Base-by-base conservation (phyloP, 495 filamentous ascomycete species). In the Penicillium arizonense region DNA sequence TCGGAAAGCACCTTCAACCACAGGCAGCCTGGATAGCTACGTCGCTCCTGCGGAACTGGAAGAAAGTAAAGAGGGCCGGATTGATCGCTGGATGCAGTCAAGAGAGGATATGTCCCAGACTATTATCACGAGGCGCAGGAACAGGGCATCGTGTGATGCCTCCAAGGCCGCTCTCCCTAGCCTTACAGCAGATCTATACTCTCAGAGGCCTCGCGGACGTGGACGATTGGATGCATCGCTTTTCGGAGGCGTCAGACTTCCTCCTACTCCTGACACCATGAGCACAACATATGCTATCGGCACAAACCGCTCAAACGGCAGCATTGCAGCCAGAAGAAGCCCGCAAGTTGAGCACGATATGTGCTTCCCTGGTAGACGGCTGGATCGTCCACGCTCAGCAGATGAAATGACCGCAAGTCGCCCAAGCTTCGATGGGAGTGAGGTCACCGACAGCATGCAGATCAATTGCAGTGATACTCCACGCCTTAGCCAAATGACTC, bases 251-350 rank as follows among this genome's bases (percentile, higher is more conserved):
- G 35, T 65, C 2, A 61, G 61, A 18, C 61, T 77, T 5, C 74
- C 74, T 34, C 74, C 71, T 7, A 77, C 74, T 0, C 74, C 74
- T 3, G 74, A 77, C 24, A 77, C 74, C 2, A 76, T 77, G 74
- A 75, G 67, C 37, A 76, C 73, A 1, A 69, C 68, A 42, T 63
- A 69, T 47, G 66, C 59, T 32, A 54, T 45, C 5, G 62, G 58
- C 8, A 54, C 59, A 5, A 72, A 70, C 30, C 56, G 71, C 7
- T 77, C 74, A 5, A 64, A 70, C 34, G 62, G 65, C 18, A 76
- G 71, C 45, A 67, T 69, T 48, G 38, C 52, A 23, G 61, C 58
- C 3, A 63, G 59, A 12, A 68, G 60, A 30, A 63, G 64, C 18
- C 51, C 52, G 11, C 60, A 47, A 20, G 12, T 39, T 8, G 60